These are phyloP conservation scores for Apiotrichum montevideense DNA, from an alignment of 1,284 basidiomycete species.

Conservation along the genomic window DNA sequence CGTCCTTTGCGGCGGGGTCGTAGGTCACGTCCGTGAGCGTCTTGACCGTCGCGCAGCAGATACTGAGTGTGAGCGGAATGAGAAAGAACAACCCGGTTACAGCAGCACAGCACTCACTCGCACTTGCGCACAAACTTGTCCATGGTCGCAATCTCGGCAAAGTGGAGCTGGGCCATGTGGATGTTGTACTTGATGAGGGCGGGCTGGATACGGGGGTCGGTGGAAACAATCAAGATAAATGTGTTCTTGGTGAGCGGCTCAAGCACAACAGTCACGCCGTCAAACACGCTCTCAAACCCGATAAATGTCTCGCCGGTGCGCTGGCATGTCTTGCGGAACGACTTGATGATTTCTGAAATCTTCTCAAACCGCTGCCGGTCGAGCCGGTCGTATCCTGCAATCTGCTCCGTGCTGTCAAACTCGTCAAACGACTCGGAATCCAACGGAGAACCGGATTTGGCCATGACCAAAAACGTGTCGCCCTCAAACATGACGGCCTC, in stretches of 20 bases:
- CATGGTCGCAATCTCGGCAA: slow-evolving; percentile 45
- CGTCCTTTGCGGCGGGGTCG: slow-evolving; percentile 29
- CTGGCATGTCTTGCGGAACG: slow-evolving; percentile 84
- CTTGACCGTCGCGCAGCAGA: slow-evolving; percentile 25
- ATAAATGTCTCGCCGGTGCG: slow-evolving; percentile 66
- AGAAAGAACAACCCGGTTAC: neutral
- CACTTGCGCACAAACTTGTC: slow-evolving; percentile 38
- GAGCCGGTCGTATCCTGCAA: slow-evolving; percentile 52
- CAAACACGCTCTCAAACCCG: slow-evolving; percentile 69
- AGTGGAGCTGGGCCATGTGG: slow-evolving; percentile 46
- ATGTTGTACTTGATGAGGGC: slow-evolving; percentile 51
- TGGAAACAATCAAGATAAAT: slow-evolving; percentile 76
- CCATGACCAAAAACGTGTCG: slow-evolving; percentile 95
- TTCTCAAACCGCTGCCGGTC: slow-evolving; percentile 86
- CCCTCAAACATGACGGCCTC: slow-evolving; percentile 96
- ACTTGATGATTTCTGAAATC: slow-evolving; percentile 90
- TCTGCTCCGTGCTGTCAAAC: slow-evolving; percentile 31
- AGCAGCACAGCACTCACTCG: slow-evolving; percentile 24
- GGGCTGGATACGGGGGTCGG: slow-evolving; percentile 70
- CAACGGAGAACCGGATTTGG: slow-evolving; percentile 49
- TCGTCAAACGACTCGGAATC: slow-evolving; percentile 36
- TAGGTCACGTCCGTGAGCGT: slow-evolving; percentile 28
- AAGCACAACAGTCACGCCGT: slow-evolving; percentile 73
- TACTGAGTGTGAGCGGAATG: slow-evolving; percentile 9
- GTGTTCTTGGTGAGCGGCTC: slow-evolving; percentile 92